phyloP scores from a whole-genome alignment of 129 eudicot species.

The Flaveria bidentis region DNA sequence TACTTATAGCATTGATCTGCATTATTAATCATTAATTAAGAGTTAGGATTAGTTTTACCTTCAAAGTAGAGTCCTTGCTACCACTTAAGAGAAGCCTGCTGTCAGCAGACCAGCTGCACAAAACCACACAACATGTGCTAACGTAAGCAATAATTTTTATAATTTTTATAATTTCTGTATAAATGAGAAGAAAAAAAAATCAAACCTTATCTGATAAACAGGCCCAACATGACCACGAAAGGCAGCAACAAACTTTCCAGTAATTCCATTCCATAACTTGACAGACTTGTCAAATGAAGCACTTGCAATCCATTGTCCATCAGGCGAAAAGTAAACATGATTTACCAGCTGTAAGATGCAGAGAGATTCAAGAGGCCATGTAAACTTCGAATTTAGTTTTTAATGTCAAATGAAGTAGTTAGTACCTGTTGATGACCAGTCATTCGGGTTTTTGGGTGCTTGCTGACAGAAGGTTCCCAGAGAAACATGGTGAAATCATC shows the following conservation, averaged over 20 bases:
- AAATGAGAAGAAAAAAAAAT: neutral
- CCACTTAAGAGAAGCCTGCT: slow-evolving; percentile 96
- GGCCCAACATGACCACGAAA: slow-evolving; percentile 99
- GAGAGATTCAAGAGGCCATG: neutral
- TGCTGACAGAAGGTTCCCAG: slow-evolving; percentile 92
- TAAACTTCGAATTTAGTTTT: neutral
- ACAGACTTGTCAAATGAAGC: slow-evolving; percentile 98
- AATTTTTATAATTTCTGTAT: neutral
- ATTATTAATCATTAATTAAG: neutral
- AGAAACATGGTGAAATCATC: slow-evolving; percentile 98
- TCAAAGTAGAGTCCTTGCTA: slow-evolving; percentile 95
- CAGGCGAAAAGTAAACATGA: slow-evolving; percentile 99
- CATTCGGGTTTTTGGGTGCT: slow-evolving; percentile 94
- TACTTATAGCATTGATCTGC: neutral
- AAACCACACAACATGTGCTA: slow-evolving; percentile 21
- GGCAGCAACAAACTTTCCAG: slow-evolving; percentile 87
- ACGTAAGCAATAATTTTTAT: neutral
- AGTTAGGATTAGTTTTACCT: slow-evolving; percentile 43
- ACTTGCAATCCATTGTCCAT: slow-evolving; percentile 98
- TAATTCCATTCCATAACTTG: slow-evolving; percentile 91
- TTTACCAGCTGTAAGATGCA: slow-evolving; percentile 70
- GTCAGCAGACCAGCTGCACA: slow-evolving; percentile 98
- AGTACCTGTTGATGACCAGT: slow-evolving; percentile 98
- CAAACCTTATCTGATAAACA: slow-evolving; percentile 92
- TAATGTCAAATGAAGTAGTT: neutral